phyloP scores from a whole-genome alignment of 371 early-diverging fungal genomes.

The Mortierella sp. region DNA sequence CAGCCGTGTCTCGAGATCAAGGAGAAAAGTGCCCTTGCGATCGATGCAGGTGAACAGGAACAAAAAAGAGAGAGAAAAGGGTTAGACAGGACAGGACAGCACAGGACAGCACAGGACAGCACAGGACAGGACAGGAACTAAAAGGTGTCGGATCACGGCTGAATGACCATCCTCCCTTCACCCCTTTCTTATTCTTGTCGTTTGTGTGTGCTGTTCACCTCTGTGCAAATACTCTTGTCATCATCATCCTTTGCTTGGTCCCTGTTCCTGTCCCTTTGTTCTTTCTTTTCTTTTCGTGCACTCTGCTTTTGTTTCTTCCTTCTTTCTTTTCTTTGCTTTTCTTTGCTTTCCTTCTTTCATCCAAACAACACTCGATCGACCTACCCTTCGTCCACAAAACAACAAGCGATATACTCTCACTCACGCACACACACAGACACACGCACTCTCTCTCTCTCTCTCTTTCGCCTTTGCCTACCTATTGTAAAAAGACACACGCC shows the following conservation, averaged over 20 bases:
- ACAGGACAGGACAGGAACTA: background rate
- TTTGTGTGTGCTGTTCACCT: background rate
- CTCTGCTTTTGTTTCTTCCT: background rate
- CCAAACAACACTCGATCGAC: constrained; percentile 3
- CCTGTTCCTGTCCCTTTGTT: background rate
- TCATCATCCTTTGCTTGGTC: background rate
- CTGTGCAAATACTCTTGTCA: constrained; percentile 6
- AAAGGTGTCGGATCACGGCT: background rate
- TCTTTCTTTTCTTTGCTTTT: background rate
- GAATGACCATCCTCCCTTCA: constrained; percentile 23
- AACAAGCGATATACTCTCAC: background rate
- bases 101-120: too few relatives aligned
- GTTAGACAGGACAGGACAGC: background rate
- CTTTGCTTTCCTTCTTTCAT: background rate
- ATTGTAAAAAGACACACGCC: background rate
- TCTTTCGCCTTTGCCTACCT: background rate
- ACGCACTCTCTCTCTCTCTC: background rate
- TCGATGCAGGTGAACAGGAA: constrained; percentile 6
- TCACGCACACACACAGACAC: background rate
- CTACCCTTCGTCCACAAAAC: background rate
- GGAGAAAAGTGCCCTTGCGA: background rate
- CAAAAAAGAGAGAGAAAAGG: background rate
- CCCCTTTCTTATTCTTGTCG: background rate
- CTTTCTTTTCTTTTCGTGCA: background rate
- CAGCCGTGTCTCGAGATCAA: background rate